Percentiles rank a stretch among this genome's conserved stretches.
These are phyloP conservation scores for Verticillium isaacii DNA, from an alignment of 2,329 filamentous ascomycete genomes.

Conservation along the genomic window DNA sequence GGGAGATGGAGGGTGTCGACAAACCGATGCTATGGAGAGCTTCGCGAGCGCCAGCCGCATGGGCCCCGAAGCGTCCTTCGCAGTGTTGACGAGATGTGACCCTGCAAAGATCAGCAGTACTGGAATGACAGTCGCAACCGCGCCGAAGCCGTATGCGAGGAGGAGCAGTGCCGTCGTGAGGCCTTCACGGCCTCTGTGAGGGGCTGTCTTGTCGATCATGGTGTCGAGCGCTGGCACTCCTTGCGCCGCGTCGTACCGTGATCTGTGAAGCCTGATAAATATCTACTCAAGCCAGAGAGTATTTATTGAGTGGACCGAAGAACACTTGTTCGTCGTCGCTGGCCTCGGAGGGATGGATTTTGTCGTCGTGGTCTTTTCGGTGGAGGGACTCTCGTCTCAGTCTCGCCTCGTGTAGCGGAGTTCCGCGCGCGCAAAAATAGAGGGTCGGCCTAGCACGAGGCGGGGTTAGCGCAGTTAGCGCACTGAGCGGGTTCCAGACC, in stretches of 20 bases:
- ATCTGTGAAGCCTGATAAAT: neutral
- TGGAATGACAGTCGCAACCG: neutral
- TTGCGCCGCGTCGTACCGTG: too few relatives aligned
- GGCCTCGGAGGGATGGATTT: neutral
- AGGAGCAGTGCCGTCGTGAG: neutral
- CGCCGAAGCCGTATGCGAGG: neutral
- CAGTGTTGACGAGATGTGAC: constrained; percentile 1
- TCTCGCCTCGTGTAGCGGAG: neutral
- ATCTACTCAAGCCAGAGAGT: neutral
- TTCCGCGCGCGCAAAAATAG: neutral
- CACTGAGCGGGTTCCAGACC: neutral
- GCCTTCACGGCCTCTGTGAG: neutral
- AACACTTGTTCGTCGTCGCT: neutral
- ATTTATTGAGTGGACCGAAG: neutral
- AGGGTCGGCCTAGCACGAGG: neutral
- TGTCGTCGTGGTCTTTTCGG: neutral
- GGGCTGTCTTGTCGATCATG: neutral
- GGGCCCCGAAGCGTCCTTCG: neutral
- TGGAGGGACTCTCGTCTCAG: neutral
- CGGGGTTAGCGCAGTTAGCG: neutral
- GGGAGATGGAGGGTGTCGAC: neutral
- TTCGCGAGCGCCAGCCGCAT: constrained; percentile 1
- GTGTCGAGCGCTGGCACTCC: neutral
- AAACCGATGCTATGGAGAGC: constrained; percentile 4
- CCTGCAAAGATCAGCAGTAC: constrained; percentile 6